Percentiles rank a stretch among this genome's conserved stretches.
Evolutionary conservation across 2,329 filamentous ascomycete species (phyloP).

Genomic region (Aureobasidium sp.): DNA sequence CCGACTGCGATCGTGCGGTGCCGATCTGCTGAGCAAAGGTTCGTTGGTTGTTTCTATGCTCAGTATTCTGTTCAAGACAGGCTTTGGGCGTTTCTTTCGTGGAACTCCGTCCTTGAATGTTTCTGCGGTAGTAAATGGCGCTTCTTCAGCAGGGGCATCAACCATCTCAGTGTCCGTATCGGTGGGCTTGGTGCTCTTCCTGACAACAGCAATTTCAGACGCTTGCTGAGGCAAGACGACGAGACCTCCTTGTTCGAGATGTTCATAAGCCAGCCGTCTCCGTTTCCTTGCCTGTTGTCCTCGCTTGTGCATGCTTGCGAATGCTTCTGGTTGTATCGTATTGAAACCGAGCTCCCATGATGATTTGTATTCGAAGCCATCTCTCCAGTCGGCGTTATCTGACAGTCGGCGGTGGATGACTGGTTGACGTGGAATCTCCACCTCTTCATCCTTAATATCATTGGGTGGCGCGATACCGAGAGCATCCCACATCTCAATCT

Average conservation of each 20-base stretch:
- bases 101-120: neutral
- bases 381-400: constrained; percentile 39
- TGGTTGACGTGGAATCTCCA: constrained; percentile 21
- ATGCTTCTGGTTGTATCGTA: constrained; percentile 13
- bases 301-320: constrained; percentile 16
- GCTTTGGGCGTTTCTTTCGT: neutral
- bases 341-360: constrained; percentile 40
- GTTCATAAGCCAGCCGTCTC: constrained; percentile 13
- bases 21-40: neutral
- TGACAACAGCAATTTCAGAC: neutral
- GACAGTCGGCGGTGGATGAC: constrained; percentile 29
- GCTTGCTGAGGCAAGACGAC: neutral
- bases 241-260: neutral
- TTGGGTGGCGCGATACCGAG: constrained; percentile 30
- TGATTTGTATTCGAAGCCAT: constrained; percentile 38
- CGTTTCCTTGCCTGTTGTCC: constrained; percentile 16
- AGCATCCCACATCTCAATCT: constrained; percentile 38
- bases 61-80: neutral
- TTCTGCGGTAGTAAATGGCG: neutral
- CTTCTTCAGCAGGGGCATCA: neutral
- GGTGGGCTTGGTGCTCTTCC: neutral
- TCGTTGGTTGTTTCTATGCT: neutral
- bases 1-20: no score
- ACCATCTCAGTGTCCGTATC: neutral
- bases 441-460: constrained; percentile 20